Conservation (phyloP, 108 stramenopile species). For the Cyclotella sp. region DNA sequence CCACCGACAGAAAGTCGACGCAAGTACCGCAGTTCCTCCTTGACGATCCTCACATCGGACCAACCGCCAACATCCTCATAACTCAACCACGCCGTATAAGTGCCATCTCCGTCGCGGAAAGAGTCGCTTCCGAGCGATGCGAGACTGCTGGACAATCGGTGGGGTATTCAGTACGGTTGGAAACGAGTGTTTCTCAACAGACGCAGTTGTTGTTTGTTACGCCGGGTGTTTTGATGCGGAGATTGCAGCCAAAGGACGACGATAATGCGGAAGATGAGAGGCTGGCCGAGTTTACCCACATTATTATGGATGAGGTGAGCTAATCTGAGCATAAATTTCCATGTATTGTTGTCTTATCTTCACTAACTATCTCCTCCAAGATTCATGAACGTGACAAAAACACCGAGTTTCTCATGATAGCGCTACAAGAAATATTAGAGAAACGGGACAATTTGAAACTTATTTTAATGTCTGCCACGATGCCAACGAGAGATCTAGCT, state of each 20-base stretch:
- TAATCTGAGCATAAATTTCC: not conserved
- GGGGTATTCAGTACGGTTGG: slow-evolving; percentile 88
- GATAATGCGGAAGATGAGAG: not conserved
- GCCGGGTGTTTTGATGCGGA: slow-evolving; percentile 88
- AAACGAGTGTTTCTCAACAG: slow-evolving; percentile 58
- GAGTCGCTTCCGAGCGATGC: slow-evolving; percentile 81
- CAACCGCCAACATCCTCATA: slow-evolving; percentile 72
- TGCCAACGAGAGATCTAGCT: slow-evolving; percentile 64
- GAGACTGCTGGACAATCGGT: slow-evolving; percentile 54
- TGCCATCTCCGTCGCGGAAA: slow-evolving; percentile 83
- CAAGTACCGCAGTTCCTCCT: slow-evolving; percentile 90
- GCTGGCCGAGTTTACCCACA: slow-evolving; percentile 72
- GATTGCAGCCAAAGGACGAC: slow-evolving; percentile 60
- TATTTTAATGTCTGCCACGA: slow-evolving; percentile 81
- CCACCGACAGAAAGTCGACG: slow-evolving; percentile 69
- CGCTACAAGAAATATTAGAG: slow-evolving; percentile 81
- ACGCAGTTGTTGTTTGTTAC: slow-evolving; percentile 91
- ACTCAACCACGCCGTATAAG: slow-evolving; percentile 90
- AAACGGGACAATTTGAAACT: slow-evolving; percentile 67
- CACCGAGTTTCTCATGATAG: slow-evolving; percentile 91
- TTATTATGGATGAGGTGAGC: slow-evolving; percentile 88
- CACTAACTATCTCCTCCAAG: not conserved
- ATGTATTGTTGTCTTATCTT: not conserved
- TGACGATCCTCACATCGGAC: slow-evolving; percentile 56
- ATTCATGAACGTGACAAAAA: slow-evolving; percentile 93